These are phyloP conservation scores for Teratosphaeria nubilosa DNA, from an alignment of 2,329 filamentous ascomycete genomes.

Conservation along the genomic window DNA sequence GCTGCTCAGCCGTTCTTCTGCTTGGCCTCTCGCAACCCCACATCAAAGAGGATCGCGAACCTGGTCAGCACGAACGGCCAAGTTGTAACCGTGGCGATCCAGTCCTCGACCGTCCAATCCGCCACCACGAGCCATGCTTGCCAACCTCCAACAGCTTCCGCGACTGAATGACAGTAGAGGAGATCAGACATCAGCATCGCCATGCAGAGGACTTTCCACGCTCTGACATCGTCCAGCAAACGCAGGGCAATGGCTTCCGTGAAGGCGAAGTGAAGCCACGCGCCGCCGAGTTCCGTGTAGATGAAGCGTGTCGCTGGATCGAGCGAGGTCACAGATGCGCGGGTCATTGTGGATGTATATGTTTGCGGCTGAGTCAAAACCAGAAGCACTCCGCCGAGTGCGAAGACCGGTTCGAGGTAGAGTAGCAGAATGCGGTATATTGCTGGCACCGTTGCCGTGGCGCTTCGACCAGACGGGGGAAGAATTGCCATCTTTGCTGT, in stretches of 20 bases:
- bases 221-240: conserved; percentile 19
- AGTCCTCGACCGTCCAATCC: conserved; percentile 19
- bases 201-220: conserved; percentile 19
- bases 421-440: conserved; percentile 18
- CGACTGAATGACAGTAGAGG: conserved; percentile 17
- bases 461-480: conserved; percentile 1
- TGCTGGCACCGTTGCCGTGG: conserved; percentile 15
- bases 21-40: conserved; percentile 6
- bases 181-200: conserved; percentile 19
- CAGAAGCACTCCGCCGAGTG: conserved; percentile 16
- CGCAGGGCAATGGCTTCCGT: conserved; percentile 18
- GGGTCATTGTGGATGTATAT: conserved; percentile 16
- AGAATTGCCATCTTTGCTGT: background rate
- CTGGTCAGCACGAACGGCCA: conserved; percentile 21
- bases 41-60: conserved; percentile 16
- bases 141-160: conserved; percentile 22
- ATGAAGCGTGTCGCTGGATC: conserved; percentile 17
- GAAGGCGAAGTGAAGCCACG: conserved; percentile 21
- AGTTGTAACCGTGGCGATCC: conserved; percentile 18
- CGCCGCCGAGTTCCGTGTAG: conserved; percentile 21
- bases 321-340: conserved; percentile 11
- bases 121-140: conserved; percentile 10
- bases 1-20: background rate
- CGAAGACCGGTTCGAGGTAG: conserved; percentile 18
- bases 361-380: conserved; percentile 11